Conservation (phyloP, 257 asterid genomes). For the Capsicum pubescens region DNA sequence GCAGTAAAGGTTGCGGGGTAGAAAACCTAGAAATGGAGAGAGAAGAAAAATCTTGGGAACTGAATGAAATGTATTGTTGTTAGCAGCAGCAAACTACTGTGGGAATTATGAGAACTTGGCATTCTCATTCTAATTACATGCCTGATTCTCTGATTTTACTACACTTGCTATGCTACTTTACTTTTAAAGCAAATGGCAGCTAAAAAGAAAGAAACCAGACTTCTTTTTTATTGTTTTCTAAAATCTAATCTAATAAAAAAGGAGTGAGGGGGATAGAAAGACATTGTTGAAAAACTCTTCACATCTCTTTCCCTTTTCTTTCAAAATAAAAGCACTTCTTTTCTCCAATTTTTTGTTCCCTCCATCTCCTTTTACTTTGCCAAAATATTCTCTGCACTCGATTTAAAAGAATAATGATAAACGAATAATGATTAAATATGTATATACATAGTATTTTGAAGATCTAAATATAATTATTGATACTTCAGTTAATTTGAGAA, state of each 20-base stretch:
- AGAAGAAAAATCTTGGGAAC: conserved; percentile 52
- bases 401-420: no score
- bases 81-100: conserved; percentile 25
- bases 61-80: conserved; percentile 58
- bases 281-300: conserved; percentile 33
- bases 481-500: no score
- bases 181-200: conserved; percentile 3
- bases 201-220: background rate
- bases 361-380: background rate
- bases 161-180: background rate
- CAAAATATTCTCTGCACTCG: no score
- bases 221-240: background rate
- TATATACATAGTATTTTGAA: no score
- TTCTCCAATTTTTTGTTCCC: background rate
- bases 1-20: conserved; percentile 34
- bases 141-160: background rate
- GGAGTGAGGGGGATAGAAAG: conserved; percentile 27
- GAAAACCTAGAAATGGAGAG: conserved; percentile 60
- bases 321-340: background rate
- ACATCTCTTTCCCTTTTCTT: conserved; percentile 7
- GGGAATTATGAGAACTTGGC: background rate
- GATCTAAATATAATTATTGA: no score
- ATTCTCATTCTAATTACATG: background rate
- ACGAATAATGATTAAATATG: no score
- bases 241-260: background rate